These are phyloP conservation scores for Diatrype stigma DNA, from an alignment of 2,329 filamentous ascomycete genomes.

Conservation along the genomic window DNA sequence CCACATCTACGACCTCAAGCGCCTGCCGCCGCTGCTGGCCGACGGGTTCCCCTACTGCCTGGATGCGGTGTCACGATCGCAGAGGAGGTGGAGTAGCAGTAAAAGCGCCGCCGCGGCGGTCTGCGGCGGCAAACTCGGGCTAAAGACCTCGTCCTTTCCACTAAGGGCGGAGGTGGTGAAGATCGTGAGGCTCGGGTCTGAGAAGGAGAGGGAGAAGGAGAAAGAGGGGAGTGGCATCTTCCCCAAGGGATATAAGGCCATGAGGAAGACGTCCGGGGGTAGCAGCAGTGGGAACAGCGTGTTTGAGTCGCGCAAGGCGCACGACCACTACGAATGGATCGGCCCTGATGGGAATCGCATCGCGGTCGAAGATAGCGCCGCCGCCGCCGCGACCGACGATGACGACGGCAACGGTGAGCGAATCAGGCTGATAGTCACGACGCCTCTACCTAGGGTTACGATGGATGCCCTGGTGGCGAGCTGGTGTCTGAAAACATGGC, in stretches of 20 bases:
- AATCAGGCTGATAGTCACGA: constrained; percentile 11
- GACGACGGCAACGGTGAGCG: constrained; percentile 7
- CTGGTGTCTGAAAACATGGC: constrained; percentile 19
- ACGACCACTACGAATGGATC: constrained; percentile 17
- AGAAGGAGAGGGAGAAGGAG: constrained; percentile 3
- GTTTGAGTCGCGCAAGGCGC: constrained; percentile 15
- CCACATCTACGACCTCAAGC: constrained; percentile 19
- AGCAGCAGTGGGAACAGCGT: constrained; percentile 11
- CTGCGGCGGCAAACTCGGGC: constrained; percentile 15
- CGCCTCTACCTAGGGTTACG: constrained; percentile 8
- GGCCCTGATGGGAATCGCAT: constrained; percentile 10
- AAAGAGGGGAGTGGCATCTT: constrained; percentile 1
- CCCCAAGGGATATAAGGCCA: constrained; percentile 17
- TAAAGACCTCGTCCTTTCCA: constrained; percentile 11
- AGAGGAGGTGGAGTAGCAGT: no score
- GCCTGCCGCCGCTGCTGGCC: constrained; percentile 16
- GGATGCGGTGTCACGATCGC: constrained; percentile 14
- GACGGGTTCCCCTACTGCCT: constrained; percentile 18
- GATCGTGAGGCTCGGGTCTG: constrained; percentile 11
- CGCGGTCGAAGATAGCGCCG: constrained; percentile 16
- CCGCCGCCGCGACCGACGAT: no score
- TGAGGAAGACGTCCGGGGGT: constrained; percentile 11
- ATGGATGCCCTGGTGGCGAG: constrained; percentile 20
- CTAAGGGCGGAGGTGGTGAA: constrained; percentile 10
- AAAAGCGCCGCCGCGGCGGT: constrained; percentile 1